phyloP scores from a whole-genome alignment of 208 protist species.

The Wallacemonas sp. region DNA sequence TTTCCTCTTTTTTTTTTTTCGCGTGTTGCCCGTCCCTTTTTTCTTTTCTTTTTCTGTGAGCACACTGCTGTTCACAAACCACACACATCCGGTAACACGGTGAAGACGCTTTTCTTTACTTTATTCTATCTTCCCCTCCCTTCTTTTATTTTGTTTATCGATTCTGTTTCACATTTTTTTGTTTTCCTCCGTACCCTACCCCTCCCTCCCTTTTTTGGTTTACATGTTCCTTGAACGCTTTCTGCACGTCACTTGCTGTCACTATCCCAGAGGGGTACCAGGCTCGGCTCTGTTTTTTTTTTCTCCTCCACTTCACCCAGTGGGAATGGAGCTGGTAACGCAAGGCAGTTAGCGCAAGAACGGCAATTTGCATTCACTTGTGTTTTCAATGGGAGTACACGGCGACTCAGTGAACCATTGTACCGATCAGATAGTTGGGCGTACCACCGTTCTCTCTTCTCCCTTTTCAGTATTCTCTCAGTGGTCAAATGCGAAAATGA shows the following conservation, averaged over 20 bases:
- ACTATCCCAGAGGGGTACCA: too few relatives aligned
- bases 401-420: not conserved
- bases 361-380: not conserved
- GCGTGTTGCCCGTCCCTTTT: conserved; percentile 16
- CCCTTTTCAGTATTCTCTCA: too few relatives aligned
- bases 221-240: too few relatives aligned
- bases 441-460: too few relatives aligned
- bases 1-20: too few relatives aligned
- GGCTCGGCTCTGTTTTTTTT: too few relatives aligned
- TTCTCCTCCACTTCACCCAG: too few relatives aligned
- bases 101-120: conserved; percentile 15
- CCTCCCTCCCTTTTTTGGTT: not conserved
- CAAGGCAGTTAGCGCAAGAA: not conserved
- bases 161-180: conserved; percentile 14
- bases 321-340: too few relatives aligned
- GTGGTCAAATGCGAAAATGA: too few relatives aligned
- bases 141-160: conserved; percentile 5
- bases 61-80: not conserved
- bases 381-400: not conserved
- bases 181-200: too few relatives aligned
- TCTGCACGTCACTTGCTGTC: too few relatives aligned
- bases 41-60: not conserved
- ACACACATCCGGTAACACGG: not conserved
- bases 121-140: conserved; percentile 7
- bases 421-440: not conserved